Percentiles rank a stretch among this genome's conserved stretches.
These are phyloP conservation scores for Rhododendron molle DNA, from an alignment of 148 eudicot genomes.

Conservation along the genomic window DNA sequence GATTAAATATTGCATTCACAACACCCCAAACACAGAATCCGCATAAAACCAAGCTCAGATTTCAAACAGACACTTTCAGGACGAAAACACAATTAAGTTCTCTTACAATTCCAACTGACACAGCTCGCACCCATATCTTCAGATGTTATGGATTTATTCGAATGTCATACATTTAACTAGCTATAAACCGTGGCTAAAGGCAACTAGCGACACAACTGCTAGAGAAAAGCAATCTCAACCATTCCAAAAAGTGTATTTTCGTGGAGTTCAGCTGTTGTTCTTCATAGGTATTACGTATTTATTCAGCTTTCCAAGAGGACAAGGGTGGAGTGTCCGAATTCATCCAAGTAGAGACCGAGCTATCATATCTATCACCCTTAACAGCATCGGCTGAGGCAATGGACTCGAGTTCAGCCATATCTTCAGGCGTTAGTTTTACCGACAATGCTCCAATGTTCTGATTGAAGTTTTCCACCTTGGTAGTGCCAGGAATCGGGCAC, in stretches of 20 bases:
- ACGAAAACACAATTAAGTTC: neutral
- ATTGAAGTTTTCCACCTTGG: constrained; percentile 14
- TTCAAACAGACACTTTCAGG: neutral
- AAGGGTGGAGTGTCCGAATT: neutral
- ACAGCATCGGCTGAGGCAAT: constrained; percentile 5
- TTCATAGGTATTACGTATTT: neutral
- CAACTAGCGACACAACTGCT: neutral
- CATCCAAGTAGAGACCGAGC: neutral
- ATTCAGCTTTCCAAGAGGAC: neutral
- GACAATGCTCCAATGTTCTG: constrained; percentile 17
- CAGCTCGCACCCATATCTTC: neutral
- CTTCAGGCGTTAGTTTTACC: constrained; percentile 8
- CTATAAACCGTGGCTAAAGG: neutral
- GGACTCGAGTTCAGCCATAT: constrained; percentile 14
- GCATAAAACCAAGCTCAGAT: neutral
- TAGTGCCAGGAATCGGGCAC: constrained; percentile 18
- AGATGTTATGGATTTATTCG: neutral
- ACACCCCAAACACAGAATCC: neutral
- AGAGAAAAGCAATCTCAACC: neutral
- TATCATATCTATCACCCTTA: neutral
- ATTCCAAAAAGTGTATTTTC: neutral
- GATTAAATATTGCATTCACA: neutral
- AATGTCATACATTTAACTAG: neutral
- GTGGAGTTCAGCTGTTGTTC: neutral
- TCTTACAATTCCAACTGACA: neutral